These are phyloP conservation scores for Corymbia calophylla DNA, from an alignment of 441 rosid genomes.

Conservation along the genomic window DNA sequence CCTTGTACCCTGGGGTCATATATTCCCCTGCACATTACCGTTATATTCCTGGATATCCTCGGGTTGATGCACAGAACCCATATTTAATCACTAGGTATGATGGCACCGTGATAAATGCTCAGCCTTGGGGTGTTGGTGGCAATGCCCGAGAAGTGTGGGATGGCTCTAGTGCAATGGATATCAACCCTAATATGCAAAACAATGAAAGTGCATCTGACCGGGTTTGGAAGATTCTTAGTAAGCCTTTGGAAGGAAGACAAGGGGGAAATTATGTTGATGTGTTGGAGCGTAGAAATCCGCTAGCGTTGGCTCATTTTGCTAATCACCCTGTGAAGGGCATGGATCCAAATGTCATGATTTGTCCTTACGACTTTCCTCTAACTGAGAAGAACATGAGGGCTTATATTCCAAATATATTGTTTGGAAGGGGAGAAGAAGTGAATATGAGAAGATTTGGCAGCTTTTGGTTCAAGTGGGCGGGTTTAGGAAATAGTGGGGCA, in stretches of 20 bases:
- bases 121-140: slow-evolving; percentile 80
- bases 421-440: slow-evolving; percentile 40
- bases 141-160: slow-evolving; percentile 56
- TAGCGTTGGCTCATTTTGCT: slow-evolving; percentile 76
- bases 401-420: slow-evolving; percentile 61
- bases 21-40: slow-evolving; percentile 67
- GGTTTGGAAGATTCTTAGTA: slow-evolving; percentile 64
- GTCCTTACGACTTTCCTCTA: slow-evolving; percentile 76
- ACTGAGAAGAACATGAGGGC: slow-evolving; percentile 49
- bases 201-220: slow-evolving; percentile 38
- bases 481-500: slow-evolving; percentile 7
- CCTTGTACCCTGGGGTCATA: slow-evolving; percentile 76
- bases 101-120: slow-evolving; percentile 66
- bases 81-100: slow-evolving; percentile 82
- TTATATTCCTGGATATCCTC: slow-evolving; percentile 73
- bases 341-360: slow-evolving; percentile 77
- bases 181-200: slow-evolving; percentile 7
- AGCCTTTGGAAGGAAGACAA: slow-evolving; percentile 40
- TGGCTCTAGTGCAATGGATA: slow-evolving; percentile 22
- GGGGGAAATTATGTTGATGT: slow-evolving; percentile 18
- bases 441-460: slow-evolving; percentile 59
- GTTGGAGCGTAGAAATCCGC: slow-evolving; percentile 77
- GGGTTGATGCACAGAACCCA: slow-evolving; percentile 52
- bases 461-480: slow-evolving; percentile 54
- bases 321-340: slow-evolving; percentile 64